These are phyloP conservation scores for Metarhizium humberi DNA, from an alignment of 2,329 filamentous ascomycete species.

Conservation along the genomic window DNA sequence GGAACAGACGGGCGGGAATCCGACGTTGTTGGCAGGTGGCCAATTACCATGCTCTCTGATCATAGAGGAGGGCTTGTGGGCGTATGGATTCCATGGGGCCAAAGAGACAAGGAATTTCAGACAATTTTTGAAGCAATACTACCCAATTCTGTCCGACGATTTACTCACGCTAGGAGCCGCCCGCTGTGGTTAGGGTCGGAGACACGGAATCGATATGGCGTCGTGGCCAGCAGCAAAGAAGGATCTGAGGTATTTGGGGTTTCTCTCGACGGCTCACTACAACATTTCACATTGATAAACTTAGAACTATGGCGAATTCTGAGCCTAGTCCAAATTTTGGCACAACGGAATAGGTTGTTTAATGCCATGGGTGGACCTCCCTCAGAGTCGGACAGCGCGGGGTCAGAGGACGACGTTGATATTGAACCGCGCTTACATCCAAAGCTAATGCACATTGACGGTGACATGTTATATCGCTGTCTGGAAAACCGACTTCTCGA, in stretches of 20 bases:
- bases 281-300: slow-evolving; percentile 59
- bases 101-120: slow-evolving; percentile 30
- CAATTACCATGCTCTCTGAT: slow-evolving; percentile 39
- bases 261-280: slow-evolving; percentile 59
- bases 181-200: slow-evolving; percentile 36
- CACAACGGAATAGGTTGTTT: slow-evolving; percentile 34
- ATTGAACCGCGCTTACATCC: slow-evolving; percentile 30
- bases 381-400: slow-evolving; percentile 7
- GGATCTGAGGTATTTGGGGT: slow-evolving; percentile 52
- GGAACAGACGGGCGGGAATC: slow-evolving; percentile 19
- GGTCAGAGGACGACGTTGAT: slow-evolving; percentile 12
- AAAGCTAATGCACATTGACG: slow-evolving; percentile 55
- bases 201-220: slow-evolving; percentile 28
- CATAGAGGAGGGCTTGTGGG: slow-evolving; percentile 36
- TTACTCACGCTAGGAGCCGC: slow-evolving; percentile 43
- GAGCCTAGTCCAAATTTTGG: slow-evolving; percentile 63
- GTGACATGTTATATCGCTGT: slow-evolving; percentile 52
- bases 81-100: slow-evolving; percentile 38
- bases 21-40: slow-evolving; percentile 18
- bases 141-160: slow-evolving; percentile 45
- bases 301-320: slow-evolving; percentile 58
- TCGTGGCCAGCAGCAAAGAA: slow-evolving; percentile 31
- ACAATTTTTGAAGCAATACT: slow-evolving; percentile 48
- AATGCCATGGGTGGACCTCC: slow-evolving; percentile 25
- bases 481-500: slow-evolving; percentile 37